Evolutionary conservation across 345 rosid genomes (phyloP).

Genomic region (Eucalyptus polyanthemos): DNA sequence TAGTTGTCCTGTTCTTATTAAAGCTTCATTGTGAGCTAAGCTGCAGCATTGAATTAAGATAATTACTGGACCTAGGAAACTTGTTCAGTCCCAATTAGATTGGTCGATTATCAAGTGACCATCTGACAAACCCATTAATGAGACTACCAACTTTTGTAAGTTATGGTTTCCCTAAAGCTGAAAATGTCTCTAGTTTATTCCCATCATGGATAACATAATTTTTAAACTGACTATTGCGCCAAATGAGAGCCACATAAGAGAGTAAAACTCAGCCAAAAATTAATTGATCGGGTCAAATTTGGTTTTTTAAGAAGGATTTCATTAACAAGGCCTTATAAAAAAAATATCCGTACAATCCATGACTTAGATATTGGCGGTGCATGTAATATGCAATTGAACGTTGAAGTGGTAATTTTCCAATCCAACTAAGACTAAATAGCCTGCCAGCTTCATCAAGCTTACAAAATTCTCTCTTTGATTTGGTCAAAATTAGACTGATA

Average conservation of each 20-base stretch:
- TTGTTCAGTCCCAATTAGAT: background rate
- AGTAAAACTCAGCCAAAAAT: background rate
- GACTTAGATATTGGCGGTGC: background rate
- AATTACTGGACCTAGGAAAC: background rate
- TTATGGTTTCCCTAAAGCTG: background rate
- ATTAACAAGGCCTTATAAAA: background rate
- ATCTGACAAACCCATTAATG: background rate
- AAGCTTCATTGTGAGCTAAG: background rate
- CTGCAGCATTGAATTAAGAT: background rate
- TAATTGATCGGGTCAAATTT: background rate
- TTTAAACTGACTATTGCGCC: background rate
- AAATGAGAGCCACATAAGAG: background rate
- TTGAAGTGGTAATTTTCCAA: background rate
- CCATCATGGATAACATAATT: background rate
- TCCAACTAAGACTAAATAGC: background rate
- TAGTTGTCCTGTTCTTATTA: background rate
- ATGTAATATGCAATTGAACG: background rate
- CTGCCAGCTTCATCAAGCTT: background rate
- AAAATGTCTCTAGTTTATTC: background rate
- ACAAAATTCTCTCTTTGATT: background rate
- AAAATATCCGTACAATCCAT: background rate
- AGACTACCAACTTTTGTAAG: background rate
- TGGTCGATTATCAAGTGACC: background rate
- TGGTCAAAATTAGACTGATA: background rate
- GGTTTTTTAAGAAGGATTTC: background rate